phyloP scores from a whole-genome alignment of 495 filamentous ascomycete species.

The Venustampulla echinocandica region DNA sequence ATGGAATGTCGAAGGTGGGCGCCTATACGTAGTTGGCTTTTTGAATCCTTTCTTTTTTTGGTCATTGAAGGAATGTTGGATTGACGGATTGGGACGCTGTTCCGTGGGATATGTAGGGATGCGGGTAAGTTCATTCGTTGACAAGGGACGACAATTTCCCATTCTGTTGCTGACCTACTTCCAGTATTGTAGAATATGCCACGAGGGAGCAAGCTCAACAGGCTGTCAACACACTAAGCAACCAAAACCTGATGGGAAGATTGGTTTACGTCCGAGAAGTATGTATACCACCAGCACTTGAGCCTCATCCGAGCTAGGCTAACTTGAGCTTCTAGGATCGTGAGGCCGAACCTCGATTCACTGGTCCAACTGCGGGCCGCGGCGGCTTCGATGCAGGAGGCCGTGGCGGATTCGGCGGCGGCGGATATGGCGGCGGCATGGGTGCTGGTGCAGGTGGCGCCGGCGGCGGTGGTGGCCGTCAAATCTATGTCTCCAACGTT shows the following conservation, averaged over 20 bases:
- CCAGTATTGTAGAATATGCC: slow-evolving; percentile 99
- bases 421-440: slow-evolving; percentile 32
- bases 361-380: slow-evolving; percentile 57
- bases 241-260: slow-evolving; percentile 95
- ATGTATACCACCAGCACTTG: slow-evolving; percentile 26
- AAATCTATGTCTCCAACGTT: slow-evolving; percentile 98
- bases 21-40: slow-evolving; percentile 82
- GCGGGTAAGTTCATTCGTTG: slow-evolving; percentile 65
- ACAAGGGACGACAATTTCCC: background rate
- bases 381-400: slow-evolving; percentile 54
- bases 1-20: slow-evolving; percentile 99
- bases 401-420: slow-evolving; percentile 38
- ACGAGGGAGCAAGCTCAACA: slow-evolving; percentile 98
- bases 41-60: slow-evolving; percentile 60
- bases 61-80: slow-evolving; percentile 89
- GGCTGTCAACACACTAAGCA: slow-evolving; percentile 96
- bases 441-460: slow-evolving; percentile 33
- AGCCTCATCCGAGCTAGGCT: background rate
- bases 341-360: slow-evolving; percentile 92
- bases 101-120: slow-evolving; percentile 94
- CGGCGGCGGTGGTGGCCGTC: slow-evolving; percentile 58
- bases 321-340: slow-evolving; percentile 54
- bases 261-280: slow-evolving; percentile 98
- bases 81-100: slow-evolving; percentile 98
- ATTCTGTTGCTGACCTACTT: slow-evolving; percentile 20